Percentiles rank a stretch among this genome's conserved stretches.
These are phyloP conservation scores for Orbilia blumenaviensis DNA, from an alignment of 2,329 filamentous ascomycete genomes.

Conservation along the genomic window DNA sequence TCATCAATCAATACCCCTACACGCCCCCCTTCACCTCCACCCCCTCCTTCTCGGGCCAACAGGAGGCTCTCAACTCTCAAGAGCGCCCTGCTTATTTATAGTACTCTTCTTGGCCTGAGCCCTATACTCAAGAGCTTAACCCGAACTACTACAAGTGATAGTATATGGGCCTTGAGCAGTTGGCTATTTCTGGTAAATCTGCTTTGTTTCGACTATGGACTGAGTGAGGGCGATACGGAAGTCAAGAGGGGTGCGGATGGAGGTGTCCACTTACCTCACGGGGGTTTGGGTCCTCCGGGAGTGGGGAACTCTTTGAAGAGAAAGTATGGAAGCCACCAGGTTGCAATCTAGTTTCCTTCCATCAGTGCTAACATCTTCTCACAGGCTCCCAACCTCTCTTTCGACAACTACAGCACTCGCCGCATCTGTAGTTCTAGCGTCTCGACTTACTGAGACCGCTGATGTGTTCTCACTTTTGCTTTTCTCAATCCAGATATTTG, in stretches of 20 bases:
- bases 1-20: slow-evolving; percentile 61
- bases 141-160: slow-evolving; percentile 87
- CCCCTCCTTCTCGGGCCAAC: slow-evolving; percentile 64
- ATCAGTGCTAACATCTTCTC: not conserved
- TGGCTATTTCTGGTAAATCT: slow-evolving; percentile 95
- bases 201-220: slow-evolving; percentile 95
- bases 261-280: slow-evolving; percentile 4
- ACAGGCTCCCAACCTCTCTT: slow-evolving; percentile 70
- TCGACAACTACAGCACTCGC: slow-evolving; percentile 97
- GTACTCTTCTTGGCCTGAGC: slow-evolving; percentile 86
- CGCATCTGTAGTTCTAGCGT: slow-evolving; percentile 93
- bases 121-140: slow-evolving; percentile 98
- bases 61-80: slow-evolving; percentile 82
- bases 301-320: slow-evolving; percentile 61
- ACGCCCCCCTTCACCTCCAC: slow-evolving; percentile 63
- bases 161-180: slow-evolving; percentile 95
- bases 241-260: slow-evolving; percentile 35
- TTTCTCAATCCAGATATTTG: slow-evolving; percentile 97
- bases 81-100: slow-evolving; percentile 91
- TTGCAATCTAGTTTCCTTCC: not conserved
- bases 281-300: slow-evolving; percentile 24
- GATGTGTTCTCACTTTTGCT: slow-evolving; percentile 95
- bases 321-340: slow-evolving; percentile 72
- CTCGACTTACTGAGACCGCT: slow-evolving; percentile 80
- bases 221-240: slow-evolving; percentile 41